Percentiles rank a stretch among this genome's conserved stretches.
Evolutionary conservation across 1,284 basidiomycete species (phyloP).

Genomic region (Quambalaria eucalypti): DNA sequence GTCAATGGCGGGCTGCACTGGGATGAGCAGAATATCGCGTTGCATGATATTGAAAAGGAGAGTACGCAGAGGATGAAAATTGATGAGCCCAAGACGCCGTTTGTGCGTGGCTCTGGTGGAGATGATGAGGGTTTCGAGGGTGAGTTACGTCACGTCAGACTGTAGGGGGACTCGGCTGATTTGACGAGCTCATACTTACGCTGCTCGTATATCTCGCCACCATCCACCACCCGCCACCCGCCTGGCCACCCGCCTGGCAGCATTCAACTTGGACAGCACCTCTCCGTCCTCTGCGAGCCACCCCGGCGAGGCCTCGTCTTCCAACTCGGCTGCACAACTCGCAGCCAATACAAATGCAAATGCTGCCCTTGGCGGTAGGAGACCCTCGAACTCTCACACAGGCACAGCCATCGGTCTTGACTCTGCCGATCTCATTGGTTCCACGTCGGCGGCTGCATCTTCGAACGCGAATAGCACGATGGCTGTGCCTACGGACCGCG

Average conservation of each 20-base stretch:
- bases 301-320: not conserved
- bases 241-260: constrained; percentile 5
- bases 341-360: constrained; percentile 39
- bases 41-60: constrained; percentile 41
- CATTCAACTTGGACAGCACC: constrained; percentile 26
- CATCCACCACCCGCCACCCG: no score
- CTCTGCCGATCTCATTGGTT: constrained; percentile 18
- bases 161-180: not conserved
- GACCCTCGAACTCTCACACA: not conserved
- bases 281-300: not conserved
- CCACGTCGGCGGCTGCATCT: not conserved
- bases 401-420: constrained; percentile 26
- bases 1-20: constrained; percentile 26
- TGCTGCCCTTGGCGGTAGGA: constrained; percentile 5
- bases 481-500: not conserved
- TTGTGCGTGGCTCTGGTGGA: constrained; percentile 32
- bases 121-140: constrained; percentile 25
- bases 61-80: constrained; percentile 43
- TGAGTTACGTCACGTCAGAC: constrained; percentile 8
- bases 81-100: constrained; percentile 46
- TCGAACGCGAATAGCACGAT: not conserved
- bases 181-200: not conserved
- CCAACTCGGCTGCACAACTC: constrained; percentile 18
- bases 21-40: constrained; percentile 43
- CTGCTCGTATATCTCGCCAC: no score